Percentiles rank a stretch among this genome's conserved stretches.
Conservation (phyloP, 2,329 filamentous ascomycete genomes). For the Aspergillus versicolor region DNA sequence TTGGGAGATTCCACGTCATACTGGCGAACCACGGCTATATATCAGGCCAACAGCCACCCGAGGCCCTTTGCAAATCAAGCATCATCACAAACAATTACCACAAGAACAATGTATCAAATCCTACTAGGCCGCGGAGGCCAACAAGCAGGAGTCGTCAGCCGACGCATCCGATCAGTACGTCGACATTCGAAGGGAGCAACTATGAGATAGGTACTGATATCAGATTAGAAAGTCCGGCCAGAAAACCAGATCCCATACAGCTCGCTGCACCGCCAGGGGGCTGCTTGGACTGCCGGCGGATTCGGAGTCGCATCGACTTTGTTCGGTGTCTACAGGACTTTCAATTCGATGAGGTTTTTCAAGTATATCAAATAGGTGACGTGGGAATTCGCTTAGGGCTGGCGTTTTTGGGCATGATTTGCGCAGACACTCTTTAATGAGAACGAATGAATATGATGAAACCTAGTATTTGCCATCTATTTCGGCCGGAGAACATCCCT, state of each 20-base stretch:
- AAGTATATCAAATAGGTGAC: conserved; percentile 8
- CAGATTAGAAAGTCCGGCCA: not conserved
- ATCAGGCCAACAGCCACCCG: not conserved
- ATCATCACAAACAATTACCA: not conserved
- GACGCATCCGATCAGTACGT: conserved; percentile 5
- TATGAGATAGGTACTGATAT: not conserved
- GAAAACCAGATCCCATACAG: conserved; percentile 6
- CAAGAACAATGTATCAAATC: conserved; percentile 13
- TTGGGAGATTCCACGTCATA: not conserved
- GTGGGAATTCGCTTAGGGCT: not conserved
- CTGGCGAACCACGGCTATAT: not conserved
- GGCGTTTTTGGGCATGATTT: not conserved
- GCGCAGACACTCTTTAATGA: not conserved
- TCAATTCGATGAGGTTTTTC: conserved; percentile 7
- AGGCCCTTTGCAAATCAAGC: not conserved
- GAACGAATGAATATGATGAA: too few relatives aligned
- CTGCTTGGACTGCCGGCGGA: conserved; percentile 9
- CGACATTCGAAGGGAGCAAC: not conserved
- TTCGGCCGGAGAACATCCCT: not conserved
- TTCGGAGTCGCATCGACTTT: conserved; percentile 10
- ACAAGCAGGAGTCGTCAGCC: conserved; percentile 1
- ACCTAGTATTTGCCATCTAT: too few relatives aligned
- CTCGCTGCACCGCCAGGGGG: conserved; percentile 6
- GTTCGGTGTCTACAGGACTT: conserved; percentile 11
- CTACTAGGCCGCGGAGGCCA: conserved; percentile 9